Conservation (phyloP, 768 basidiomycete species). For the Sporobolomyces phaffii region DNA sequence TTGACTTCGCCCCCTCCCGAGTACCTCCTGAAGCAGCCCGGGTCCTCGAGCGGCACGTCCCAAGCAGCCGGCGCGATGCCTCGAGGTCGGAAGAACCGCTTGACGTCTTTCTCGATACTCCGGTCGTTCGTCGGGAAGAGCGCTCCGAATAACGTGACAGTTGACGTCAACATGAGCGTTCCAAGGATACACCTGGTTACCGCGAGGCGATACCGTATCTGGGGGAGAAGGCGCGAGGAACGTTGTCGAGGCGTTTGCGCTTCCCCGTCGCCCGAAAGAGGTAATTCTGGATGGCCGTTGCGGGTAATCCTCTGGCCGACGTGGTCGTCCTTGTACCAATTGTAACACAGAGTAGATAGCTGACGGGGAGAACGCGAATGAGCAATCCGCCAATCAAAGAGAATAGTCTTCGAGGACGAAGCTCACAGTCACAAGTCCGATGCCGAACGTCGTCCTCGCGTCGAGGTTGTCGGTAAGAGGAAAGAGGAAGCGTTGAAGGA, state of each 20-base stretch:
- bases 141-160: background rate
- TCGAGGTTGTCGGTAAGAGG: constrained; percentile 3
- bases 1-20: constrained; percentile 11
- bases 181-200: too few relatives aligned
- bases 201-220: background rate
- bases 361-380: background rate
- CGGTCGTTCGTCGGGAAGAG: background rate
- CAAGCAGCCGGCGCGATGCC: constrained; percentile 7
- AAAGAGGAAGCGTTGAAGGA: constrained; percentile 17
- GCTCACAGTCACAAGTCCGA: constrained; percentile 12
- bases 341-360: constrained; percentile 5
- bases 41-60: background rate
- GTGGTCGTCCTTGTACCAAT: constrained; percentile 16
- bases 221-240: background rate
- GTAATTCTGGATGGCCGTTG: background rate
- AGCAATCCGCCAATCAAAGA: too few relatives aligned
- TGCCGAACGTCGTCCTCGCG: background rate
- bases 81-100: background rate
- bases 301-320: background rate
- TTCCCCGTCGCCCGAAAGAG: constrained; percentile 5
- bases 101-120: constrained; percentile 9
- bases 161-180: background rate
- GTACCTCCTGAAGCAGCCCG: background rate
- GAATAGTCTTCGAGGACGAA: background rate
- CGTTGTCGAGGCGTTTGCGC: too few relatives aligned